phyloP scores from a whole-genome alignment of 2,329 filamentous ascomycete species.

The Trichoderma koningii region DNA sequence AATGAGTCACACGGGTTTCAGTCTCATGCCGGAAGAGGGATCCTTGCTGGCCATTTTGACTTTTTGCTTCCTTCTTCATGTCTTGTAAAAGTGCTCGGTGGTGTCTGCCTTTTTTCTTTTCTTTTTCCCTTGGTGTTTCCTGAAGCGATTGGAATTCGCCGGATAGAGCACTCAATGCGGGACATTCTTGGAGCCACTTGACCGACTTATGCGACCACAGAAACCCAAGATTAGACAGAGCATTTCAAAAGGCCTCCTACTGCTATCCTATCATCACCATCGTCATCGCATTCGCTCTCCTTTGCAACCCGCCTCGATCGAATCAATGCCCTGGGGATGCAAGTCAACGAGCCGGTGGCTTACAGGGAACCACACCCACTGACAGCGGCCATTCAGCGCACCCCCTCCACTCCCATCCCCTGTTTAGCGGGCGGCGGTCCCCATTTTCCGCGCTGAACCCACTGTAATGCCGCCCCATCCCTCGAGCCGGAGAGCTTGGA shows the following conservation, averaged over 20 bases:
- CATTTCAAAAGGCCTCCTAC: no score
- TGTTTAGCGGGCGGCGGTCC: constrained; percentile 20
- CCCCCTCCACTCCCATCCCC: constrained; percentile 20
- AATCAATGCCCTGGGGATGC: not conserved
- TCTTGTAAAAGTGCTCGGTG: not conserved
- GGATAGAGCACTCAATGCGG: not conserved
- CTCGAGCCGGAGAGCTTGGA: constrained; percentile 28
- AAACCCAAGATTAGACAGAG: no score
- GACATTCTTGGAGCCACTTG: not conserved
- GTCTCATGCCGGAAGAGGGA: constrained; percentile 22
- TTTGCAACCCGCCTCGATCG: no score
- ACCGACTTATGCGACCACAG: not conserved
- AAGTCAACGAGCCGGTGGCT: constrained; percentile 17
- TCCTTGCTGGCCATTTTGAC: constrained; percentile 29
- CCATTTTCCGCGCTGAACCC: constrained; percentile 26
- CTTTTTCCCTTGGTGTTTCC: not conserved
- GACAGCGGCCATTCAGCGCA: constrained; percentile 1
- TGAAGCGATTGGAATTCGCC: constrained; percentile 7
- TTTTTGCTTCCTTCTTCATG: not conserved
- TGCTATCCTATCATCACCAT: no score
- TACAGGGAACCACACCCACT: constrained; percentile 26
- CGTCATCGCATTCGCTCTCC: no score
- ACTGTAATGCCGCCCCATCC: constrained; percentile 9
- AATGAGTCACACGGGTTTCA: constrained; percentile 34
- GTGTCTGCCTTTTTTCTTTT: not conserved